Evolutionary conservation across 202 grass and related monocot species (phyloP).

Genomic region (Hordeum pubiflorum): DNA sequence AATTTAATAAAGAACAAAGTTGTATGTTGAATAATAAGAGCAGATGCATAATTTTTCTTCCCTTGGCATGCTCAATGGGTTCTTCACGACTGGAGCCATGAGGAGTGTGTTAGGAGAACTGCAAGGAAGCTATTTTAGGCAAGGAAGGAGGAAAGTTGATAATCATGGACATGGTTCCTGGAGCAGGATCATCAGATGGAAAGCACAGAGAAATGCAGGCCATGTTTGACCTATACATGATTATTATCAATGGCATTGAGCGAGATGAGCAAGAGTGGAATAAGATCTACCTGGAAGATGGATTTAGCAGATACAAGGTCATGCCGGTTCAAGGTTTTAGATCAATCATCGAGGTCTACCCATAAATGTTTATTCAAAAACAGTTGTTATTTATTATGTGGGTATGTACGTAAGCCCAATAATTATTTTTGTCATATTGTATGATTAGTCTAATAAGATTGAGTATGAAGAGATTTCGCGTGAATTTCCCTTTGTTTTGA

Average conservation of each 20-base stretch:
- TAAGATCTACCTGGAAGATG: neutral
- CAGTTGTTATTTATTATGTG: too few relatives aligned
- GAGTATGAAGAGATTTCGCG: too few relatives aligned
- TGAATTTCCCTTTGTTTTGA: too few relatives aligned
- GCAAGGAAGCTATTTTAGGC: conserved; percentile 9
- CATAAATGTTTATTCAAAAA: neutral
- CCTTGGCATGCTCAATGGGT: conserved; percentile 6
- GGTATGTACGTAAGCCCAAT: too few relatives aligned
- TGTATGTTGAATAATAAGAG: too few relatives aligned
- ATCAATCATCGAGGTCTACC: conserved; percentile 33
- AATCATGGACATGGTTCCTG: neutral
- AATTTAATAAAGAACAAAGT: too few relatives aligned
- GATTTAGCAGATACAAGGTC: conserved; percentile 17
- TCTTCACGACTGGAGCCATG: conserved; percentile 33
- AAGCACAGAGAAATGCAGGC: neutral
- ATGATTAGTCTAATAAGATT: too few relatives aligned
- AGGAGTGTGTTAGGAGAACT: conserved; percentile 30
- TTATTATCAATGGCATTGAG: neutral
- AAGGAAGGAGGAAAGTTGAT: neutral
- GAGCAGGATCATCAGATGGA: neutral
- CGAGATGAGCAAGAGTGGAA: neutral
- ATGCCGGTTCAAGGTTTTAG: neutral
- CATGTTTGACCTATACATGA: conserved; percentile 2
- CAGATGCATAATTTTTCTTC: too few relatives aligned
- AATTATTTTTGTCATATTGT: too few relatives aligned